These are phyloP conservation scores for Ophiostoma sp. DNA, from an alignment of 2,329 filamentous ascomycete species.

Conservation along the genomic window DNA sequence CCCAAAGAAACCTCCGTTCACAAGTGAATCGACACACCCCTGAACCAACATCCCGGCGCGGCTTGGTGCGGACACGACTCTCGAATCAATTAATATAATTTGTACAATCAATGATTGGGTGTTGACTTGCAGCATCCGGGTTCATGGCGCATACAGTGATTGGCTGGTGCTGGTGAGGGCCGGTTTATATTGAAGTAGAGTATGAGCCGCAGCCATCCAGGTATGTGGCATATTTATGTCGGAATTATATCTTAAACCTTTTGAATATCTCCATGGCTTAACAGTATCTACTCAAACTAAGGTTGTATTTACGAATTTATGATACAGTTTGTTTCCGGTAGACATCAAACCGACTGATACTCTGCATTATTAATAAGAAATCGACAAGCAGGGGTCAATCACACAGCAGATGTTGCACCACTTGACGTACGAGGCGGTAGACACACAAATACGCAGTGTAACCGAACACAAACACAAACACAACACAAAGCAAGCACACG, in stretches of 20 bases:
- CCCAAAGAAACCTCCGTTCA: neutral
- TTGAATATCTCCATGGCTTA: too few species aligned
- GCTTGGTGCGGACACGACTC: conserved; percentile 11
- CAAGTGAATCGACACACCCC: neutral
- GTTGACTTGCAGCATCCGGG: conserved; percentile 9
- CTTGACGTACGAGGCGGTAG: conserved; percentile 13
- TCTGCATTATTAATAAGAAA: neutral
- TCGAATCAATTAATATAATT: neutral
- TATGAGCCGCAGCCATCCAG: neutral
- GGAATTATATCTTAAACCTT: too few species aligned
- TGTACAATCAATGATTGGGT: neutral
- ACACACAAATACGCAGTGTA: neutral
- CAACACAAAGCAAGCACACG: conserved; percentile 2
- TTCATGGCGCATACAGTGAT: conserved; percentile 6
- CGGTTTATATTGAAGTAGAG: neutral
- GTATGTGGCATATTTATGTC: neutral
- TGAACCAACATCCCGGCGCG: conserved; percentile 4
- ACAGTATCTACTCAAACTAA: too few species aligned
- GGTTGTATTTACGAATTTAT: neutral
- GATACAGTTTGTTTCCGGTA: neutral
- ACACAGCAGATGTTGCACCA: conserved; percentile 11
- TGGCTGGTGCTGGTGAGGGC: neutral
- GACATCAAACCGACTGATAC: neutral
- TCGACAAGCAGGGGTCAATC: neutral
- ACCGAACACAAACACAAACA: neutral